phyloP scores from a whole-genome alignment of 2,329 filamentous ascomycete genomes.

The Fusarium azukiicola region DNA sequence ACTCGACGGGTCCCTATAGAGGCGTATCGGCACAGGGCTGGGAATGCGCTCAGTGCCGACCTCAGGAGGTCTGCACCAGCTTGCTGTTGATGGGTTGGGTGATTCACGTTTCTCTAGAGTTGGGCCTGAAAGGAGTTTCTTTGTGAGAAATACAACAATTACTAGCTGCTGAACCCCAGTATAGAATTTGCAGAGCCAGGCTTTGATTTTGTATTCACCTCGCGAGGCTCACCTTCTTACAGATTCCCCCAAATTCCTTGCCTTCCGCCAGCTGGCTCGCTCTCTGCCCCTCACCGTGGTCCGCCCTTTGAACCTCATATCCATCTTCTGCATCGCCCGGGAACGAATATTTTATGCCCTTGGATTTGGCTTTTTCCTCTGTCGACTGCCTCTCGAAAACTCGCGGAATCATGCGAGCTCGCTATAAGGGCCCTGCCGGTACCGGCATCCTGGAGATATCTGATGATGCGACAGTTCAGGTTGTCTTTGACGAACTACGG shows the following conservation, averaged over 20 bases:
- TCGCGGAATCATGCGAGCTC: conserved; percentile 80
- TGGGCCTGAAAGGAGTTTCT: background rate
- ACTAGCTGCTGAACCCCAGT: background rate
- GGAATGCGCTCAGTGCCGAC: conserved; percentile 6
- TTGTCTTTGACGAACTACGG: conserved; percentile 80
- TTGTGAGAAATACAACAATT: background rate
- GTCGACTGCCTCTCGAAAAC: background rate
- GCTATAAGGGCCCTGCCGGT: conserved; percentile 88
- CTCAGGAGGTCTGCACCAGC: background rate
- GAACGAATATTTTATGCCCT: background rate
- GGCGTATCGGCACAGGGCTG: conserved; percentile 19
- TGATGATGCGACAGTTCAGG: conserved; percentile 82
- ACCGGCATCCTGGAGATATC: conserved; percentile 85
- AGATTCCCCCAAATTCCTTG: conserved; percentile 35
- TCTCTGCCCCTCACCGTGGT: conserved; percentile 16
- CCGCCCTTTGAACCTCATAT: conserved; percentile 9
- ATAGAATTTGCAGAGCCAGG: background rate
- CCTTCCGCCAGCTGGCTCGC: conserved; percentile 15
- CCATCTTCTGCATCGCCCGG: background rate
- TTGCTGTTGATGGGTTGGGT: conserved; percentile 19
- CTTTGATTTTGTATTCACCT: background rate
- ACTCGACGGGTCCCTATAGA: background rate
- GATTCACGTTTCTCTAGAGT: conserved; percentile 2
- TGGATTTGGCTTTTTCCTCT: background rate
- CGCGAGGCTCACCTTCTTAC: background rate